Base-by-base conservation (phyloP, 2,329 filamentous ascomycete species). In the Aspergillus brunneoviolaceus region DNA sequence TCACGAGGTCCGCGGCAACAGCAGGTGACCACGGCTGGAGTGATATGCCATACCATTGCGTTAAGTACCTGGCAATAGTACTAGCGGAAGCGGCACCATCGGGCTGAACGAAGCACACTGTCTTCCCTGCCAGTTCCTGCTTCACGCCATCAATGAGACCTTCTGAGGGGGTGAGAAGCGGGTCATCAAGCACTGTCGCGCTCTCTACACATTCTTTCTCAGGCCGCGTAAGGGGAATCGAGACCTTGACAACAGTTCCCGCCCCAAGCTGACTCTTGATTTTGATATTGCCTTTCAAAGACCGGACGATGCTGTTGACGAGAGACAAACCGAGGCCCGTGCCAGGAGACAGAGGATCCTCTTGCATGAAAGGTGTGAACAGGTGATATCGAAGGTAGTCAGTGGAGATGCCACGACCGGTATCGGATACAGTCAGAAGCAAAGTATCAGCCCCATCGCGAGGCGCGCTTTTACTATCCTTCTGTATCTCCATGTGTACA, bases 291-390 rank as follows among this genome's bases (percentile, higher is more conserved):
- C 85, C 86, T 2, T 80, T 79, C 0, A 88, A 74, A 47, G 82
- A 81, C n/a, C 80, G 77, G 9, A 87, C 78, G 3, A 89, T 84
- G 67, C 72, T 63, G 35, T 80, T 79, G 3, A 89, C 86, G 4
- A 89, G 81, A 42, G 82, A 85, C 23, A 89, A 74, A 0, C 87
- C 87, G 0, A 89, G 77, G 0, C 87, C 87, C 0, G 84, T 84
- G 0, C 87, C 87, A 0, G 82, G 79, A 0, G 80, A 75, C 0
- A 89, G 69, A 1, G 74, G 67, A 29, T 87, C 80, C 65, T 89
- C 87, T 61, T 89, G 87, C 0, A 79, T 75, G 64, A 89, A 89
- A 0, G 86, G 84, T 0, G 79, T 81, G 66, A 86, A 89, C 0
- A 88, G 69, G 11, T 80, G 77, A 14, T 82, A 79, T 21, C 79